Evolutionary conservation across 176 grass and related monocot species (phyloP).

Genomic region (Hordeum vulgare): MorexV3_pseudomolecules_assembly NC_058524.1:529890816-529891315

Average conservation of each 20-base stretch:
- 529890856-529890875: neutral
- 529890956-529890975: constrained; percentile 36
- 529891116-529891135: neutral
- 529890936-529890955: constrained; percentile 52
- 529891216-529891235: neutral
- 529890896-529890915: constrained; percentile 60
- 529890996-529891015: constrained; percentile 33
- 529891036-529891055: too few relatives aligned
- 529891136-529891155: neutral
- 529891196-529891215: neutral
- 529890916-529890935: constrained; percentile 50
- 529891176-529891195: neutral
- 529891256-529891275: neutral
- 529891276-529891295: too few relatives aligned
- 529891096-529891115: neutral
- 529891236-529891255: neutral
- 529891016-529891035: neutral
- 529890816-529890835: too few relatives aligned
- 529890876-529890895: constrained; percentile 48
- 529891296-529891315: too few relatives aligned
- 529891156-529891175: neutral
- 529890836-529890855: too few relatives aligned
- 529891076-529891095: neutral
- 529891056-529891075: neutral
- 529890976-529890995: constrained; percentile 11